A percentile compares a stretch with the other conserved stretches of the same genome.
phyloP scores from a whole-genome alignment of 2,329 filamentous ascomycete species.

The Setomelanomma holmii region DNA sequence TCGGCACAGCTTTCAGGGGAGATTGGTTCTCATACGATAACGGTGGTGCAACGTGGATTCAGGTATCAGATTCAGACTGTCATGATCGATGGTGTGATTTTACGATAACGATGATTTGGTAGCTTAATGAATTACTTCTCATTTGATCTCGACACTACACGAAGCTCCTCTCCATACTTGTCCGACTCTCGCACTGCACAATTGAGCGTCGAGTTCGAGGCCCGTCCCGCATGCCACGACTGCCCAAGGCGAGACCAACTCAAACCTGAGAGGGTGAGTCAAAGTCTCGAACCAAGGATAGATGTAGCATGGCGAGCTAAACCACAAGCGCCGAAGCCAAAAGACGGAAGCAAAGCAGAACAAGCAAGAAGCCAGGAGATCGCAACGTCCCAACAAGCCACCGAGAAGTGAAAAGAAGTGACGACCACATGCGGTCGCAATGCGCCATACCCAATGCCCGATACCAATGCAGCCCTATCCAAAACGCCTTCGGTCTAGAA shows the following conservation, averaged over 20 bases:
- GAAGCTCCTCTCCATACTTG: too few relatives aligned
- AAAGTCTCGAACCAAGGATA: slow-evolving; percentile 5
- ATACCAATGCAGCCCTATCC: not conserved
- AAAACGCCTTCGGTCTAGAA: not conserved
- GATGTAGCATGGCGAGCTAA: not conserved
- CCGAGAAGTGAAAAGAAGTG: not conserved
- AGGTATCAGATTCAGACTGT: too few relatives aligned
- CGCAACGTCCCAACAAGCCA: not conserved
- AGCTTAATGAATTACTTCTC: too few relatives aligned
- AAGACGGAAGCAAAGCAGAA: not conserved
- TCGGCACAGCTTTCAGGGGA: not conserved
- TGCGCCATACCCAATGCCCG: not conserved
- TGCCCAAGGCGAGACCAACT: slow-evolving; percentile 16
- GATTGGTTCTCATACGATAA: too few relatives aligned
- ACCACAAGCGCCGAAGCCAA: not conserved
- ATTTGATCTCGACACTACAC: too few relatives aligned
- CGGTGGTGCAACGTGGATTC: too few relatives aligned
- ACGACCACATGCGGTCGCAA: too few relatives aligned
- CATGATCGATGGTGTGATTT: too few relatives aligned
- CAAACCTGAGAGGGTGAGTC: slow-evolving; percentile 17
- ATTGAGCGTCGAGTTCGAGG: too few relatives aligned
- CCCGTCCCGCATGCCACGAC: too few relatives aligned
- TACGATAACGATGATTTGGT: too few relatives aligned
- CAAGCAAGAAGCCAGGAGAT: not conserved
- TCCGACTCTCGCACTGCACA: too few relatives aligned